A percentile compares a stretch with the other conserved stretches of the same genome.
Evolutionary conservation across 208 protist species (phyloP).

Genomic region (Leishmania mexicana): DNA sequence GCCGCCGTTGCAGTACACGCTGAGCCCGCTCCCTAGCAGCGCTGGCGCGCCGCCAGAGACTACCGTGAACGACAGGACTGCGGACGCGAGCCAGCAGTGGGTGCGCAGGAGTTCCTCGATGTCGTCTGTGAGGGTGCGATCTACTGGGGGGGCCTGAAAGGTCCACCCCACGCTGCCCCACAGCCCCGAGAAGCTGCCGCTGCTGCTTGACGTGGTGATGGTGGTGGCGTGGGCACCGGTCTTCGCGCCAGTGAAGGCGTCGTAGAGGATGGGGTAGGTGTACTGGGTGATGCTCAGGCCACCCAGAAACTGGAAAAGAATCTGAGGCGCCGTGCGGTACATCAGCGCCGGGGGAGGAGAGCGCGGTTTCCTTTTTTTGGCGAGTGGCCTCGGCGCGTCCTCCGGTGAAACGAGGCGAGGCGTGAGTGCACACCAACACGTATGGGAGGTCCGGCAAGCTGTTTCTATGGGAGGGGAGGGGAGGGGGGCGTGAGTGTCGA

Average conservation of each 20-base stretch:
- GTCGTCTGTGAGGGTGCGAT: slow-evolving; percentile 43
- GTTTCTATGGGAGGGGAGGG: neutral
- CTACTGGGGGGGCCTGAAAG: neutral
- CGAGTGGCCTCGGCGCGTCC: neutral
- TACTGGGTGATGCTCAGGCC: slow-evolving; percentile 35
- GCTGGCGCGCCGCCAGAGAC: slow-evolving; percentile 52
- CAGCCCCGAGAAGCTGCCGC: neutral
- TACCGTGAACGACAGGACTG: slow-evolving; percentile 28
- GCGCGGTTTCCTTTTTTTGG: neutral
- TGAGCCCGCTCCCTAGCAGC: slow-evolving; percentile 37
- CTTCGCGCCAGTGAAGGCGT: slow-evolving; percentile 1
- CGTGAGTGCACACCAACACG: neutral
- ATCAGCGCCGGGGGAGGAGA: neutral
- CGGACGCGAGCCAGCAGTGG: slow-evolving; percentile 23
- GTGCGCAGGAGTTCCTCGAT: slow-evolving; percentile 30
- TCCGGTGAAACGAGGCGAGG: neutral
- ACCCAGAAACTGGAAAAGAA: slow-evolving; percentile 37
- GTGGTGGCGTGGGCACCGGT: neutral
- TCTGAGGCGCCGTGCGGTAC: slow-evolving; percentile 31
- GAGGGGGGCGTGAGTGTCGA: neutral
- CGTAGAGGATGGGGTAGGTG: slow-evolving; percentile 15
- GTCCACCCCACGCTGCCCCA: slow-evolving; percentile 9
- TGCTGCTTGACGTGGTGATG: neutral
- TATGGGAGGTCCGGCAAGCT: neutral
- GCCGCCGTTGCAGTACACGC: slow-evolving; percentile 23